A percentile compares a stretch with the other conserved stretches of the same genome.
Conservation (phyloP, 768 basidiomycete species). For the Multifurca ochricompacta region DNA sequence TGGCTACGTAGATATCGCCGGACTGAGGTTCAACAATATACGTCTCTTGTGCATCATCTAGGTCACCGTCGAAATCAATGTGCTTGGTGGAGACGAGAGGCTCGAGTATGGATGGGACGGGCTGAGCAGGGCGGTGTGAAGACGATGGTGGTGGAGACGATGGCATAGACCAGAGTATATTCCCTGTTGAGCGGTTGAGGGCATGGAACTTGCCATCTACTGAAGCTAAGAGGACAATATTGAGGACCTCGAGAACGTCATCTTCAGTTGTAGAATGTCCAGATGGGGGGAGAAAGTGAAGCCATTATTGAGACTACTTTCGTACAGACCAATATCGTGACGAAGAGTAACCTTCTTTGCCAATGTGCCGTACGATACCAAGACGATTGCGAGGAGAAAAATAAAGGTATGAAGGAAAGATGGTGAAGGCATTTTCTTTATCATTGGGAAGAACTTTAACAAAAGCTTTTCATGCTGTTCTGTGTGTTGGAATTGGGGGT, state of each 20-base stretch:
- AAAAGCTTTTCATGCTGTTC: not conserved
- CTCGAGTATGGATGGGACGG: slow-evolving; percentile 44
- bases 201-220: slow-evolving; percentile 96
- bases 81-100: slow-evolving; percentile 73
- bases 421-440: slow-evolving; percentile 15
- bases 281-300: slow-evolving; percentile 19
- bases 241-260: slow-evolving; percentile 56
- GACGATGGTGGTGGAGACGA: slow-evolving; percentile 40
- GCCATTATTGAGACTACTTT: not conserved
- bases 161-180: slow-evolving; percentile 82
- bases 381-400: slow-evolving; percentile 15
- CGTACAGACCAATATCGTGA: slow-evolving; percentile 5
- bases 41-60: slow-evolving; percentile 56
- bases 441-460: not conserved
- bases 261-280: slow-evolving; percentile 14
- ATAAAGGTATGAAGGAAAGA: slow-evolving; percentile 13
- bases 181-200: slow-evolving; percentile 78
- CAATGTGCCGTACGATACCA: no score
- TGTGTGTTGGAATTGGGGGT: not conserved
- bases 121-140: slow-evolving; percentile 12
- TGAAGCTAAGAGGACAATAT: slow-evolving; percentile 84
- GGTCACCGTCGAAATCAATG: slow-evolving; percentile 47
- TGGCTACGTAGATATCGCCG: slow-evolving; percentile 86
- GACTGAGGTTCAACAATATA: slow-evolving; percentile 95
- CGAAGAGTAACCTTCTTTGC: slow-evolving; percentile 25